Base-by-base conservation (phyloP, 2,329 filamentous ascomycete species). In the Macrophomina phaseolina region DNA sequence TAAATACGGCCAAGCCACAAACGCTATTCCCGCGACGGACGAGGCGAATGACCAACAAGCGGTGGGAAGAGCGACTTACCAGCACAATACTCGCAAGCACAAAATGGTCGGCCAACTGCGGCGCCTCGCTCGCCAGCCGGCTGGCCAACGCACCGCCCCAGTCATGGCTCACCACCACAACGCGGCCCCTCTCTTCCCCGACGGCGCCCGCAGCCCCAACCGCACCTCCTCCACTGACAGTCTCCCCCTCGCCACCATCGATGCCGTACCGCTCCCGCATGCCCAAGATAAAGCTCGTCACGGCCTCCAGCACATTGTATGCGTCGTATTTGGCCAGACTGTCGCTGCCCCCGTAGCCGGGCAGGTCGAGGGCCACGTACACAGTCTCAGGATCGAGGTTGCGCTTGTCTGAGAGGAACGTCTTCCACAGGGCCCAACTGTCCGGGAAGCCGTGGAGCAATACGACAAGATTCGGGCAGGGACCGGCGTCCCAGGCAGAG, bases 401-500 rank as follows among this genome's bases (percentile, higher is more conserved):
- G 7, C 38, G 48, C 36, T 61, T 52, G 8, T 66, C 32, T 30
- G 74, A 74, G 23, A 87, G 74, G 30, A 86, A 74, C 61, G 82
- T 76, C 53, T 80, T 80, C 84, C 85, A 89, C 62, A 88, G 75
- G 11, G 82, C 79, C 75, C 80, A 87, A 66, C 85, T 86, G 70
- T 89, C 86, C 6, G 86, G 86, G 67, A 87, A 89, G 45, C 86
- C 86, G 73, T 88, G 86, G 18, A 88, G 76, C 70, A 87, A 84
- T 48, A 88, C 80, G 30, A 85, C 79, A 16, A 87, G 73, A 64
- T 74, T 68, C 9, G 68, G 67, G 4, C 68, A 62, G 11, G 69
- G 65, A 53, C 38, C 40, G 11, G 38, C 62, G 16, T 61, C 46
- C 46, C 52, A 64, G n/a, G 45, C 28, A 18, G 75, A 85, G 71